A percentile compares a stretch with the other conserved stretches of the same genome.
phyloP scores from a whole-genome alignment of 371 early-diverging fungal species.

The Saksenaea vasiformis region DNA sequence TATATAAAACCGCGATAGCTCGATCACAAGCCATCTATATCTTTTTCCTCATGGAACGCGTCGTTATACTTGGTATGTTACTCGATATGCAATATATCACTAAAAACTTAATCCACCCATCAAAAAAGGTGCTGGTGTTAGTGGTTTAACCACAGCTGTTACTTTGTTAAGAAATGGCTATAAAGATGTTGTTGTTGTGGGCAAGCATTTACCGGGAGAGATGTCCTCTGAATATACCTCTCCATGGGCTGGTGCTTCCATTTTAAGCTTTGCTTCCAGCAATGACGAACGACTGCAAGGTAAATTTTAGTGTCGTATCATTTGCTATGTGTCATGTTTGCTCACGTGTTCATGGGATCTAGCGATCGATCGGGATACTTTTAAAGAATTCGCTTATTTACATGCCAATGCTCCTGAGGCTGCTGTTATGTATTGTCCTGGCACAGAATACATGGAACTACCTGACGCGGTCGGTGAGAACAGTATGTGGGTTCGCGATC shows the following conservation, averaged over 20 bases:
- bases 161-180: conserved; percentile 52
- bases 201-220: conserved; percentile 62
- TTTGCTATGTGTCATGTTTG: background rate
- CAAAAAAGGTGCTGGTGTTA: conserved; percentile 76
- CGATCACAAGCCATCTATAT: too few species aligned
- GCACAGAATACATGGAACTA: conserved; percentile 21
- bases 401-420: conserved; percentile 37
- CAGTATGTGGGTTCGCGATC: conserved; percentile 31
- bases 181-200: conserved; percentile 58
- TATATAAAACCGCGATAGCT: too few species aligned
- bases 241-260: conserved; percentile 72
- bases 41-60: too few species aligned
- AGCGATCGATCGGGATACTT: conserved; percentile 37
- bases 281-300: conserved; percentile 37
- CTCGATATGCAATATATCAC: background rate
- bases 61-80: background rate
- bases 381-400: conserved; percentile 35
- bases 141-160: conserved; percentile 72
- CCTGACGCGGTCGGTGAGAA: conserved; percentile 28
- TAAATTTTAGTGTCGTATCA: conserved; percentile 7
- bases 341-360: background rate
- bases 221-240: conserved; percentile 64
- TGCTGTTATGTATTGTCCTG: conserved; percentile 30
- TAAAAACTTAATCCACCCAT: background rate
- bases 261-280: conserved; percentile 30